These are phyloP conservation scores for Alternaria metachromatica DNA, from an alignment of 2,329 filamentous ascomycete genomes.

Conservation along the genomic window DNA sequence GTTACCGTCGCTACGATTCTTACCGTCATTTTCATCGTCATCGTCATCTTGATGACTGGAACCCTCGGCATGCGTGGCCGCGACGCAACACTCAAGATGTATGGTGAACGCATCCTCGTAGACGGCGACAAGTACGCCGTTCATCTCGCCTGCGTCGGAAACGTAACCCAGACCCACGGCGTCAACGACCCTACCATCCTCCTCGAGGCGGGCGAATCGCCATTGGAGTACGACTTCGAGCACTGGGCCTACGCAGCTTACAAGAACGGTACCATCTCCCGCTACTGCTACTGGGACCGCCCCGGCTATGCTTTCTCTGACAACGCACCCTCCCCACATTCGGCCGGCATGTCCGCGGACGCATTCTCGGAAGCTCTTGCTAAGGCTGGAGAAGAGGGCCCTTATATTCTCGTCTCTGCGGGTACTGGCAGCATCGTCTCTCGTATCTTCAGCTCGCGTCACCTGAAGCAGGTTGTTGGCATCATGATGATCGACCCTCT, in stretches of 20 bases:
- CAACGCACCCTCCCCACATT: conserved; percentile 91
- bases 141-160: conserved; percentile 85
- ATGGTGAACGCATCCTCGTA: conserved; percentile 79
- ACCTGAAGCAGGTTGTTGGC: conserved; percentile 75
- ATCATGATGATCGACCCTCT: conserved; percentile 86
- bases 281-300: conserved; percentile 95
- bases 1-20: conserved; percentile 78
- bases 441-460: conserved; percentile 87
- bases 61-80: conserved; percentile 80
- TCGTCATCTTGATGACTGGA: conserved; percentile 76
- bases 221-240: conserved; percentile 80
- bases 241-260: conserved; percentile 78
- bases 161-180: conserved; percentile 63
- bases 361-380: conserved; percentile 86
- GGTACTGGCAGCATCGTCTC: conserved; percentile 89
- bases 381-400: conserved; percentile 79
- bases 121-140: conserved; percentile 85
- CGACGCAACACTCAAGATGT: conserved; percentile 75
- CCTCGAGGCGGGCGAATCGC: conserved; percentile 80
- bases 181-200: conserved; percentile 77
- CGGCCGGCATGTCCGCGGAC: conserved; percentile 90
- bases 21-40: conserved; percentile 71
- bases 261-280: conserved; percentile 78
- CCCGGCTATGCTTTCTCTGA: conserved; percentile 90
- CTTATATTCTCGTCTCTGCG: conserved; percentile 86